Conservation (phyloP, 2,329 filamentous ascomycete species). For the Paecilomyces formosus region DNA sequence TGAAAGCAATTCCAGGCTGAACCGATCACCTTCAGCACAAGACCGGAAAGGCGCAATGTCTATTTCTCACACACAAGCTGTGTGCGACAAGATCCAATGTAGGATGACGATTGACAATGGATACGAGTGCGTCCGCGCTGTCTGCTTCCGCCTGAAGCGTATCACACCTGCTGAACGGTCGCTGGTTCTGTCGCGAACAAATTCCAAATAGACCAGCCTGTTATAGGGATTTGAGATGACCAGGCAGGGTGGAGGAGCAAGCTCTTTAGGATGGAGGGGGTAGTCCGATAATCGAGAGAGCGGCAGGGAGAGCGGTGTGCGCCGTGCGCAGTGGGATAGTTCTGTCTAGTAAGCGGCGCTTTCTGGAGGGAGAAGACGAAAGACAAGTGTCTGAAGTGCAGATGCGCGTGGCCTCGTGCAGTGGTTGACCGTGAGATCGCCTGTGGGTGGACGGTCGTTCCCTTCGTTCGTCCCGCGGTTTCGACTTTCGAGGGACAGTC, state of each 20-base stretch:
- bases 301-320: not conserved
- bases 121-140: not conserved
- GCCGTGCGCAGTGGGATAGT: not conserved
- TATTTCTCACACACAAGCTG: not conserved
- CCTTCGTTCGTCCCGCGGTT: slow-evolving; percentile 1
- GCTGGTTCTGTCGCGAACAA: not conserved
- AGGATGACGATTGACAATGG: not conserved
- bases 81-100: not conserved
- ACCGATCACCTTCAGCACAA: not conserved
- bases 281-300: not conserved
- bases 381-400: not conserved
- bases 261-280: not conserved
- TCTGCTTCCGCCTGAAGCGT: not conserved
- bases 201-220: not conserved
- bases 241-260: not conserved
- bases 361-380: not conserved
- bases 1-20: not conserved
- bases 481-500: not conserved
- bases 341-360: not conserved
- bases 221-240: not conserved
- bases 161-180: not conserved
- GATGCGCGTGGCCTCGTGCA: not conserved
- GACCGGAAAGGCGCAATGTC: not conserved
- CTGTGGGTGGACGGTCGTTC: not conserved
- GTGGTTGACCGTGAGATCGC: not conserved